Evolutionary conservation across 1,284 basidiomycete genomes (phyloP).

Genomic region (Termitomyces sp.): DNA sequence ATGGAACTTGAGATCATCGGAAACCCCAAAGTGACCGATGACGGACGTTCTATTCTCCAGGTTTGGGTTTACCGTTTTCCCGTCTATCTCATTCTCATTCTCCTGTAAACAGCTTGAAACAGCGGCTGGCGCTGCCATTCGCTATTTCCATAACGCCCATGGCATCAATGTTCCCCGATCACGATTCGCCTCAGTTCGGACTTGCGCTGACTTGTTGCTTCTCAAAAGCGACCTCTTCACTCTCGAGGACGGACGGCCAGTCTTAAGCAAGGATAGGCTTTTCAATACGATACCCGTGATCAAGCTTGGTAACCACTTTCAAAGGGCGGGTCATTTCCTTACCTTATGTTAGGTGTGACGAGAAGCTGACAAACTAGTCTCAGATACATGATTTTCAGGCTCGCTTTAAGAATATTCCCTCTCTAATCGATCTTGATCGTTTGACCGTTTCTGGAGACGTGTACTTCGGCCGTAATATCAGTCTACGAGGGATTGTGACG

Average conservation of each 20-base stretch:
- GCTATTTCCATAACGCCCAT: constrained; percentile 90
- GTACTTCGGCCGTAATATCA: constrained; percentile 90
- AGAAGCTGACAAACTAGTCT: constrained; percentile 14
- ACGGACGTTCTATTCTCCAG: constrained; percentile 82
- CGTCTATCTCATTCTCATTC: constrained; percentile 15
- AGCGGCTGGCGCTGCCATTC: constrained; percentile 95
- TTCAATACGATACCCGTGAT: constrained; percentile 95
- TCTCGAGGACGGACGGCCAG: constrained; percentile 87
- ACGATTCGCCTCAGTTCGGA: constrained; percentile 95
- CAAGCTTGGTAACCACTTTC: constrained; percentile 92
- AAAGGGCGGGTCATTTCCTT: constrained; percentile 52
- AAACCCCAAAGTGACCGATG: constrained; percentile 88
- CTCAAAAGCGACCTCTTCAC: constrained; percentile 98
- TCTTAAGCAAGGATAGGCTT: constrained; percentile 84
- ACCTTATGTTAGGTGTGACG: neutral
- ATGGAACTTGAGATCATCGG: constrained; percentile 93
- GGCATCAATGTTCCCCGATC: constrained; percentile 97
- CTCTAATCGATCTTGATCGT: constrained; percentile 91
- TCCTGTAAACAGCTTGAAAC: constrained; percentile 82
- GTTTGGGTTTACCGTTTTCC: constrained; percentile 20
- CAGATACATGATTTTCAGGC: constrained; percentile 95
- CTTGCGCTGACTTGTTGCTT: constrained; percentile 84
- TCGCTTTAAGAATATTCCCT: constrained; percentile 94
- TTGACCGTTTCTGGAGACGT: constrained; percentile 96
- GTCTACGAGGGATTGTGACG: constrained; percentile 83